Base-by-base conservation (phyloP, 2,329 filamentous ascomycete species). In the Penicillium vulpinum region DNA sequence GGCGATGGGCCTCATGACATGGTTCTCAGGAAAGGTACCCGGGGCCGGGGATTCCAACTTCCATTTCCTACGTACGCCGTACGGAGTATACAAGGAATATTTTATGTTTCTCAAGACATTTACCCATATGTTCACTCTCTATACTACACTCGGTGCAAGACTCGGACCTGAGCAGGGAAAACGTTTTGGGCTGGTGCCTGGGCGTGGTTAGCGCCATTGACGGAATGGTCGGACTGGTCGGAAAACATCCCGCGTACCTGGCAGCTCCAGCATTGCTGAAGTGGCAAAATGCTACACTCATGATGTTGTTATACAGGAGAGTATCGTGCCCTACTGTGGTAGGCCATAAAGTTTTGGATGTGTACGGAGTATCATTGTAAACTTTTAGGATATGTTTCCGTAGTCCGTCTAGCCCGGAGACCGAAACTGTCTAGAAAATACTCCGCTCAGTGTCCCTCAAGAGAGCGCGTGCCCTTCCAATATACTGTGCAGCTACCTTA, bases 221-320 rank as follows among this genome's bases (percentile, higher is more conserved):
- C 51, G 51, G 39, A 51, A 44, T 56, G 48, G 28, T 56, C 54
- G 41, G 54, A 56, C 54, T 56, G 35, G 48, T 40, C 48, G 41
- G 54, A 51, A 46, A n/a, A 43, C 47, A 38, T 52, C 41, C 41
- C 61, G 47, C 44, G 63, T 66, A 60, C 63, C 63, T 66, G 63
- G 57, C 63, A 64, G 63, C 60, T 50, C 59, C 57, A 53, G 54
- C 46, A 62, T 63, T 57, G 64, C 28, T 39, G 33, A 26, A 62
- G 62, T 55, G 58, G 57, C 54, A 41, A 60, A 29, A 46, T 29
- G n/a, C 35, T 55, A 49, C 18, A 48, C 40, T 51, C 8, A 29
- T 26, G 21, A 8, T 26, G n/a, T 21, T 22, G 36, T 49, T 40
- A 21, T 54, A 41, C 35, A 33, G 13, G 11, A 28, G n/a, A n/a